Conservation (phyloP, 1,284 basidiomycete species). For the Malassezia psittaci region DNA sequence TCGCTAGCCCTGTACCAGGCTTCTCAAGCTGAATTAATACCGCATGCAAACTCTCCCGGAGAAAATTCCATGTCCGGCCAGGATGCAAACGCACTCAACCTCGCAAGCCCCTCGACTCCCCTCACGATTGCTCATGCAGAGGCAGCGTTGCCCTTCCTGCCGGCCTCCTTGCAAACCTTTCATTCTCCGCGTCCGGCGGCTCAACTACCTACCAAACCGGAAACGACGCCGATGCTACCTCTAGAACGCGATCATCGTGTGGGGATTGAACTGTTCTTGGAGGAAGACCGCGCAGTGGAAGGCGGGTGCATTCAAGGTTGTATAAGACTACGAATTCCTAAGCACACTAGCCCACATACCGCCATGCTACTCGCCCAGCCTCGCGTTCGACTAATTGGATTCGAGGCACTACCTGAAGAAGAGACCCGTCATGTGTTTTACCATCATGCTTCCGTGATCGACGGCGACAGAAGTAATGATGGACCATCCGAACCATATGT, state of each 20-base stretch:
- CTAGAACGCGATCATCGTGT: constrained; percentile 54
- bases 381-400: constrained; percentile 75
- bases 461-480: constrained; percentile 31
- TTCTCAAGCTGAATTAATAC: neutral
- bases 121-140: neutral
- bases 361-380: constrained; percentile 62
- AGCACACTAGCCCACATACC: constrained; percentile 52
- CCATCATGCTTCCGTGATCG: constrained; percentile 61
- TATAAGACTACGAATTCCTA: constrained; percentile 62
- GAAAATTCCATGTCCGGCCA: constrained; percentile 1
- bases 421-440: constrained; percentile 72
- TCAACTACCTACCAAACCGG: constrained; percentile 18
- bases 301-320: constrained; percentile 66
- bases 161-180: neutral
- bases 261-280: constrained; percentile 69
- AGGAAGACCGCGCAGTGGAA: constrained; percentile 69
- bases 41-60: constrained; percentile 10
- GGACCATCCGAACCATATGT: constrained; percentile 41
- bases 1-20: constrained; percentile 1
- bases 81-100: neutral
- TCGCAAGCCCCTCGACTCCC: neutral
- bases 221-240: constrained; percentile 4
- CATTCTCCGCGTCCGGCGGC: neutral
- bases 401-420: constrained; percentile 61
- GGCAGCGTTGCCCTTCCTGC: neutral